Evolutionary conservation across 805 yeast genomes (phyloP), one percentile per base, ranked within the genome.

Genomic region (Nakazawaea ishiwadae): DNA sequence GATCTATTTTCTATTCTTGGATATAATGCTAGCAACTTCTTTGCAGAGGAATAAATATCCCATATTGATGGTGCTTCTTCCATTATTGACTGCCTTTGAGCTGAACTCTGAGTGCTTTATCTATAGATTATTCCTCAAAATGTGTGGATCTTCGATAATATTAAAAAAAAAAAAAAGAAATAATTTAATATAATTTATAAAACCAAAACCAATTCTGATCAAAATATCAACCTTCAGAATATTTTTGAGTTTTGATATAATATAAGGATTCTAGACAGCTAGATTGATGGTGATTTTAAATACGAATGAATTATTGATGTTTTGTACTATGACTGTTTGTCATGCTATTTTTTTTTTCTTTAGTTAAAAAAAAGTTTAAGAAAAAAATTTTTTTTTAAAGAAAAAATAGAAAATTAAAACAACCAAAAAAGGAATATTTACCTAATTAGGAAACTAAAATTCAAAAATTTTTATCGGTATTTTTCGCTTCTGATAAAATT

Each of bases 21-120:
- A 38, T 58, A 61, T 7, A 62, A 47, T 4, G 61, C 62, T 12
- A 62, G 42, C 8, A 62, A 35, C 30, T 54, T 58, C 35, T 50
- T 60, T 2, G 66, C 65, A 17, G 58, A 51, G 16, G 57, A 43
- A 39, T 62, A 62, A 1, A 62, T 57, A 36, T 59, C 65, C 67
- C 67, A 62, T 27, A 62, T 60, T 11, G 66, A 58, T 21, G 54
- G 41, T 16, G 38, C 40, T 9, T 37, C 38, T 21, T 42, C 45
- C 45, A 42, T 37, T 14, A 14, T 29, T 34, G 29, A 15, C 9
- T 14, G 17, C 15, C 7, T 15, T 31, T 11, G 20, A 31, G 14
- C 9, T 31, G 9, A 14, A 28, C 15, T 28, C 4, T 28, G 3
- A 8, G 4, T n/a, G 14, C 7, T 28, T 28, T 24, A n/a, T 10